These are phyloP conservation scores for Linnemannia exigua DNA, from an alignment of 192 early-diverging fungal species.

Conservation along the genomic window DNA sequence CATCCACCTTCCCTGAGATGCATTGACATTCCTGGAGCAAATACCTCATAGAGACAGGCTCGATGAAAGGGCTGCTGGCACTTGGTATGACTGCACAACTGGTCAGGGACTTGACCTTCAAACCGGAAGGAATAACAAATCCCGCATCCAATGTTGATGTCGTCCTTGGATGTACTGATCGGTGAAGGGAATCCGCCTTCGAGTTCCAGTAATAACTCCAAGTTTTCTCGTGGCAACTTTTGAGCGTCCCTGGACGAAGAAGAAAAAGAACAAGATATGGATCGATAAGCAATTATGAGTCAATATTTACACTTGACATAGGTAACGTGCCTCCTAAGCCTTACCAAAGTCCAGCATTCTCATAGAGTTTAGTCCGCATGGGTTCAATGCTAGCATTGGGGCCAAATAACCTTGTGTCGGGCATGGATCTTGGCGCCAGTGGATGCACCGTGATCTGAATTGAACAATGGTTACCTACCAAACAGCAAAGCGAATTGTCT, in stretches of 20 bases:
- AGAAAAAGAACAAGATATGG: background rate
- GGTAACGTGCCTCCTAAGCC: background rate
- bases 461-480: conserved; percentile 46
- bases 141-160: conserved; percentile 49
- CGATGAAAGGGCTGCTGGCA: conserved; percentile 50
- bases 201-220: conserved; percentile 34
- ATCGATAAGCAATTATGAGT: background rate
- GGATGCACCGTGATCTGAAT: conserved; percentile 49
- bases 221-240: conserved; percentile 33
- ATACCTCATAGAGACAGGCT: conserved; percentile 42
- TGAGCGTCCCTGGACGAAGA: conserved; percentile 16
- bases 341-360: conserved; percentile 42
- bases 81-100: conserved; percentile 40
- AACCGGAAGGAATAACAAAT: conserved; percentile 52
- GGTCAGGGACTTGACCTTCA: conserved; percentile 50
- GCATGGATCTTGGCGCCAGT: conserved; percentile 19
- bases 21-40: background rate
- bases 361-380: conserved; percentile 39
- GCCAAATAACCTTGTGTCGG: conserved; percentile 40
- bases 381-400: conserved; percentile 29
- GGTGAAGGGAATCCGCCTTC: conserved; percentile 44
- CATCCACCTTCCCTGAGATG: background rate
- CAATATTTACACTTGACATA: background rate
- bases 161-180: conserved; percentile 29
- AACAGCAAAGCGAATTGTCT: background rate